Evolutionary conservation across 2,329 filamentous ascomycete species (phyloP).

Genomic region (Xylaria sp.): DNA sequence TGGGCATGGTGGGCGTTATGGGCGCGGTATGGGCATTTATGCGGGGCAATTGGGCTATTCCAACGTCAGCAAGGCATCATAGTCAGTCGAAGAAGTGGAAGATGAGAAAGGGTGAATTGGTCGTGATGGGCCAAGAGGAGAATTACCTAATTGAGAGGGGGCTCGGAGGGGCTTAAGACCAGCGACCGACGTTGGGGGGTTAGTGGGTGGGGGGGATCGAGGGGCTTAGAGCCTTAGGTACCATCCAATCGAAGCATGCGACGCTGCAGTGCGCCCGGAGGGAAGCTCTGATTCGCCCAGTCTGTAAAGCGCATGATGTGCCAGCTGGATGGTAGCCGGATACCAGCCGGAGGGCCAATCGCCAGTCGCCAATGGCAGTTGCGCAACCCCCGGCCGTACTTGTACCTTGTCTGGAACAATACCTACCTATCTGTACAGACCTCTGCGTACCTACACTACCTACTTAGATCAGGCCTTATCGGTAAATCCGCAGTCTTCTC

Average conservation of each 20-base stretch:
- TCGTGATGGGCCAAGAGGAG: conserved; percentile 7
- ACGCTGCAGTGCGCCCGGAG: neutral
- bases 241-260: neutral
- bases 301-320: conserved; percentile 9
- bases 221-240: neutral
- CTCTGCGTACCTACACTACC: too few relatives aligned
- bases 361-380: neutral
- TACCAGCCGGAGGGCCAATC: conserved; percentile 21
- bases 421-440: too few relatives aligned
- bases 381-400: neutral
- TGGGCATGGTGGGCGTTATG: conserved; percentile 20
- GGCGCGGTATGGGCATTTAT: too few relatives aligned
- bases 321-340: conserved; percentile 17
- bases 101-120: conserved; percentile 6
- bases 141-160: conserved; percentile 12
- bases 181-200: neutral
- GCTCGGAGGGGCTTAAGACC: neutral
- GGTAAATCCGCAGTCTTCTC: conserved; percentile 8
- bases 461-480: conserved; percentile 13
- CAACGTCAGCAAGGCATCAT: conserved; percentile 23
- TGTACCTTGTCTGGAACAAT: neutral
- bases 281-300: conserved; percentile 9
- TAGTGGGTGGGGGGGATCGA: conserved; percentile 1
- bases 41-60: conserved; percentile 16
- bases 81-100: neutral